These are phyloP conservation scores for Alternaria postmessia DNA, from an alignment of 2,329 filamentous ascomycete species.

Conservation along the genomic window DNA sequence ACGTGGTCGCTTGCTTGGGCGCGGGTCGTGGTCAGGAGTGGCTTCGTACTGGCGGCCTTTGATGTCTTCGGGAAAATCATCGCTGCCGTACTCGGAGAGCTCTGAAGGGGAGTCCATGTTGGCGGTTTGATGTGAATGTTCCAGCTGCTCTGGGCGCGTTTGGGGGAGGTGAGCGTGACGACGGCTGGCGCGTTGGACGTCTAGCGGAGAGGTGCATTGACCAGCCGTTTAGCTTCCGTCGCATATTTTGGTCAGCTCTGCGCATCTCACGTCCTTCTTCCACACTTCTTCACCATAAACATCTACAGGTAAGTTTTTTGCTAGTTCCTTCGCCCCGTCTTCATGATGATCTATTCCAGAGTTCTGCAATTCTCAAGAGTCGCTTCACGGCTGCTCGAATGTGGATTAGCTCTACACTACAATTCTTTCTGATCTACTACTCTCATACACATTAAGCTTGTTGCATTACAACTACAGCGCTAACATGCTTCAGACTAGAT, in stretches of 20 bases:
- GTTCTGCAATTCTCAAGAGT: constrained; percentile 62
- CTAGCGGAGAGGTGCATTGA: constrained; percentile 19
- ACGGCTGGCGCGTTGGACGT: constrained; percentile 13
- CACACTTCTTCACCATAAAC: constrained; percentile 6
- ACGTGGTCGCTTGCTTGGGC: constrained; percentile 51
- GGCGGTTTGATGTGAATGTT: not conserved
- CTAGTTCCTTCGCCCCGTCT: not conserved
- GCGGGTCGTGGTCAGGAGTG: constrained; percentile 54
- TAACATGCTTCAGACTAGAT: constrained; percentile 18
- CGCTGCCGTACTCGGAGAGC: constrained; percentile 70
- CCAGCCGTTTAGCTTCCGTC: constrained; percentile 17
- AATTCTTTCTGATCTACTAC: constrained; percentile 54
- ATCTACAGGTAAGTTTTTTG: constrained; percentile 20
- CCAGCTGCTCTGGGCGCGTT: constrained; percentile 6
- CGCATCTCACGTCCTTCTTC: not conserved
- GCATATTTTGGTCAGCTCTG: constrained; percentile 14
- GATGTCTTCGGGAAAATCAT: constrained; percentile 68
- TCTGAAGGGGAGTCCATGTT: constrained; percentile 66
- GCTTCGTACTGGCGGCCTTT: constrained; percentile 57
- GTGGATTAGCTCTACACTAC: constrained; percentile 59
- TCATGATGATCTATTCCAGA: constrained; percentile 56
- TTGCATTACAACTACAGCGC: constrained; percentile 14
- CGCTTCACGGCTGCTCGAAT: constrained; percentile 46
- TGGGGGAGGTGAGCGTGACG: constrained; percentile 16
- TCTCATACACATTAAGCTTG: not conserved